Base-by-base conservation (phyloP, 2,329 filamentous ascomycete species). In the Fusarium tricinctum region DNA sequence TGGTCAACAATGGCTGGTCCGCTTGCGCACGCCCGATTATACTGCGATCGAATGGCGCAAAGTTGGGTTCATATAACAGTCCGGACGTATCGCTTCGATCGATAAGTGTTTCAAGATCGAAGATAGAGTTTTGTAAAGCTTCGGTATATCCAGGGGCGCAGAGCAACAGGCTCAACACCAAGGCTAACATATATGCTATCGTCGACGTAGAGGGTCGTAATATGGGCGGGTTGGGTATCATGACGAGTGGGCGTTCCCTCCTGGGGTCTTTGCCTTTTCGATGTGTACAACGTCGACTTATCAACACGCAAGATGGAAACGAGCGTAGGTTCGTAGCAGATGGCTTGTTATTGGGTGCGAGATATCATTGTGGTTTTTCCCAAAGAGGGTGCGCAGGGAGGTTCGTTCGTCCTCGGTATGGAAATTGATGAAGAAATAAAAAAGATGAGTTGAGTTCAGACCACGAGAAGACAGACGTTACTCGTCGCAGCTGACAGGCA, bases 181-280 rank as follows among this genome's bases (percentile, higher is more conserved):
- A 38, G 50, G 92, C 77, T 50, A 91, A 75, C 30, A 87, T 79
- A 32, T 88, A 87, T 54, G 89, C 87, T 73, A 86, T 82, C 53
- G 91, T 76, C 58, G 90, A 92, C 73, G 89, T 88, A 75, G 87
- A 86, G 74, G 93, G 86, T 76, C 91, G 90, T 80, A 89, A 91
- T 82, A 92, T 92, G 71, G 92, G 82, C 74, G 86, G 88, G 77
- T 86, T 89, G 78, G 90, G 85, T 79, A 89, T 82, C 86, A 88
- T 87, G 68, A 73, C 78, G 75, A 66, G 10, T 72, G 70, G 73
- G 56, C 78, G 80, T 80, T 80, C 79, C 83, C 83, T 78, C 78
- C 73, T 75, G 75, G 78, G 79, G 77, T 76, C 69, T 70, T 63
- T 66, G 71, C 62, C 72, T 65, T 55, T 33, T 65, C 26, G 51